These are phyloP conservation scores for Luzula sylvatica DNA, from an alignment of 176 grass and related monocot species.

Conservation along the genomic window DNA sequence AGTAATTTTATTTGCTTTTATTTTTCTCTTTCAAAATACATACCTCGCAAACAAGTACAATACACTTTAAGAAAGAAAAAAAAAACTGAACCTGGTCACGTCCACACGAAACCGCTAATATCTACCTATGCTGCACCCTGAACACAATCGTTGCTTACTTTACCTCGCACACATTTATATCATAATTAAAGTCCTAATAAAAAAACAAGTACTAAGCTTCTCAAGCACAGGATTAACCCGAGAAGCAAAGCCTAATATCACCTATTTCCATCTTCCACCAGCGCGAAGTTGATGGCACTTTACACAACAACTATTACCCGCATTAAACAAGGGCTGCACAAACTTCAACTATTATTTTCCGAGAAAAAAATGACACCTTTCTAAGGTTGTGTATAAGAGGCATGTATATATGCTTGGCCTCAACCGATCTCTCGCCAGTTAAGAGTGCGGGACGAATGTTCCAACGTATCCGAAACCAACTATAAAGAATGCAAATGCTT, in stretches of 20 bases:
- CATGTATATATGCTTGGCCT: not conserved
- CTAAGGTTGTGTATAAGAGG: slow-evolving; percentile 18
- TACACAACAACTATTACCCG: slow-evolving; percentile 12
- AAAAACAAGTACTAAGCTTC: slow-evolving; percentile 2
- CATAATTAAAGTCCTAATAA: slow-evolving; percentile 13
- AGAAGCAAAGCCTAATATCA: slow-evolving; percentile 11
- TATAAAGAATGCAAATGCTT: slow-evolving; percentile 59
- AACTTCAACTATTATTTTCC: slow-evolving; percentile 16
- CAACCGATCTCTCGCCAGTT: slow-evolving; percentile 4
- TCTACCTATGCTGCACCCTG: no score
- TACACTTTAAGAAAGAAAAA: no score
- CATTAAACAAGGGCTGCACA: slow-evolving; percentile 18
- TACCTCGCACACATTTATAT: slow-evolving; percentile 17
- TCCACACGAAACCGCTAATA: no score
- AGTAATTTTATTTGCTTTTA: no score
- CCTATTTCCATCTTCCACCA: slow-evolving; percentile 14
- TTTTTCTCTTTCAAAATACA: no score
- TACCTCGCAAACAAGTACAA: no score
- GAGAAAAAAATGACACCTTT: slow-evolving; percentile 25
- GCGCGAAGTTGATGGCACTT: slow-evolving; percentile 1
- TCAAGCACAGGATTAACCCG: not conserved
- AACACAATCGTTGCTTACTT: no score
- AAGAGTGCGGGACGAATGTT: slow-evolving; percentile 35
- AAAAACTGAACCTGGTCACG: no score
- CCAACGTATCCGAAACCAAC: slow-evolving; percentile 55